These are phyloP conservation scores for Blepharisma japonicum DNA, from an alignment of 73 alveolate species.

Conservation along the genomic window DNA sequence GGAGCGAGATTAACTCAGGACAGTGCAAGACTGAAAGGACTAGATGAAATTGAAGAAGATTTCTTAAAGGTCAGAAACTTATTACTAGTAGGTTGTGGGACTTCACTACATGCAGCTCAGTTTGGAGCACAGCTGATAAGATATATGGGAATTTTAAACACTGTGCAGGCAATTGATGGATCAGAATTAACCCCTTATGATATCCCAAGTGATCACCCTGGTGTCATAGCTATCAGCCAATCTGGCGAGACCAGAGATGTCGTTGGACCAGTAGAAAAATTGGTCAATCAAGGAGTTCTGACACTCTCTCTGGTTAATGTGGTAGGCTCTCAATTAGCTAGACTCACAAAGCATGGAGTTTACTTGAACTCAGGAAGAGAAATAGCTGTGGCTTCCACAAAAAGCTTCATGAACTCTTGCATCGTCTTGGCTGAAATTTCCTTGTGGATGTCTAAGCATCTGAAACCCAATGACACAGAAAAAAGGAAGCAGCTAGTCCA, in stretches of 20 bases:
- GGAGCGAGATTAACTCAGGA: conserved; percentile 70
- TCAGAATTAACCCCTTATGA: conserved; percentile 52
- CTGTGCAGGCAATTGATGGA: conserved; percentile 71
- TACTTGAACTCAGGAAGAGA: conserved; percentile 88
- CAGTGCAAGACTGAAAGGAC: conserved; percentile 65
- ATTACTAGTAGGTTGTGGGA: conserved; percentile 75
- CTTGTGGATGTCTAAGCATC: conserved; percentile 42
- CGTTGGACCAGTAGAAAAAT: conserved; percentile 49
- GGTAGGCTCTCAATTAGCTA: conserved; percentile 73
- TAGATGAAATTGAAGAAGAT: conserved; percentile 42
- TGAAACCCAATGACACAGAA: background rate
- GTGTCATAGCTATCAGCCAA: conserved; percentile 65
- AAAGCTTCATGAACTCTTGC: conserved; percentile 66
- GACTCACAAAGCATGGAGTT: conserved; percentile 78
- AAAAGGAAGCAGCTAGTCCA: conserved; percentile 16
- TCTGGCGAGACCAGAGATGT: conserved; percentile 91
- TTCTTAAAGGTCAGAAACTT: conserved; percentile 31
- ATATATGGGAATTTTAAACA: conserved; percentile 41
- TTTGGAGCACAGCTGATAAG: conserved; percentile 56
- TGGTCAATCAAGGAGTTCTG: conserved; percentile 42
- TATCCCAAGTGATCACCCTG: conserved; percentile 52
- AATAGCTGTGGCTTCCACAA: conserved; percentile 87
- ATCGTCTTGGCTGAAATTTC: conserved; percentile 38
- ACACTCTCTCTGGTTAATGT: conserved; percentile 82
- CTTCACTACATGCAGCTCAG: conserved; percentile 62